Evolutionary conservation across 106 monocot species (phyloP).

Genomic region (Amphibolis antarctica): DNA sequence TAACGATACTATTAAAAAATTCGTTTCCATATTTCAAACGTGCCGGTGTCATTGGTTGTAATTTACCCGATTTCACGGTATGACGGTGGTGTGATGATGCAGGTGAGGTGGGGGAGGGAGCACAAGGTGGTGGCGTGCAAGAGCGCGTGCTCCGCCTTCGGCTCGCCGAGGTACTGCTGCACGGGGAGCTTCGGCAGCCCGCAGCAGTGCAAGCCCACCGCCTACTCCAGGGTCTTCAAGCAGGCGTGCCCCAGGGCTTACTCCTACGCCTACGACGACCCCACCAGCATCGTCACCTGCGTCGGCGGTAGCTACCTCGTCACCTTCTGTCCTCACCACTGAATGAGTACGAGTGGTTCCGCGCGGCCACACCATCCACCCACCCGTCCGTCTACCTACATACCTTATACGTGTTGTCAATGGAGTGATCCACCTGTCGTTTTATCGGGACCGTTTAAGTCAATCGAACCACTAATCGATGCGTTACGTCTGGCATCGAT

Average conservation of each 20-base stretch:
- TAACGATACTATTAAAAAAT: too few relatives aligned
- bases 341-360: neutral
- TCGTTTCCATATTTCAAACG: too few relatives aligned
- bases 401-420: too few relatives aligned
- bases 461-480: too few relatives aligned
- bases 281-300: slow-evolving; percentile 62
- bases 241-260: slow-evolving; percentile 54
- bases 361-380: too few relatives aligned
- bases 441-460: too few relatives aligned
- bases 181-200: slow-evolving; percentile 62
- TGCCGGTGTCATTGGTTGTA: neutral
- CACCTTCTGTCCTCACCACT: slow-evolving; percentile 51
- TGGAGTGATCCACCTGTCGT: too few relatives aligned
- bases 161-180: slow-evolving; percentile 60
- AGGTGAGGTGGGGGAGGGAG: slow-evolving; percentile 21
- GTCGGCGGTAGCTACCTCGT: slow-evolving; percentile 42
- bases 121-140: slow-evolving; percentile 49
- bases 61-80: too few relatives aligned
- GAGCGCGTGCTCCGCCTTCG: slow-evolving; percentile 64
- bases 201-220: slow-evolving; percentile 54
- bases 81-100: neutral
- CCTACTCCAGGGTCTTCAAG: slow-evolving; percentile 59
- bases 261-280: slow-evolving; percentile 68
- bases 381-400: too few relatives aligned
- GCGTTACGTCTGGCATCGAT: too few relatives aligned